Evolutionary conservation across 306 rosid genomes (phyloP).

Genomic region (Citrullus amarus): DNA sequence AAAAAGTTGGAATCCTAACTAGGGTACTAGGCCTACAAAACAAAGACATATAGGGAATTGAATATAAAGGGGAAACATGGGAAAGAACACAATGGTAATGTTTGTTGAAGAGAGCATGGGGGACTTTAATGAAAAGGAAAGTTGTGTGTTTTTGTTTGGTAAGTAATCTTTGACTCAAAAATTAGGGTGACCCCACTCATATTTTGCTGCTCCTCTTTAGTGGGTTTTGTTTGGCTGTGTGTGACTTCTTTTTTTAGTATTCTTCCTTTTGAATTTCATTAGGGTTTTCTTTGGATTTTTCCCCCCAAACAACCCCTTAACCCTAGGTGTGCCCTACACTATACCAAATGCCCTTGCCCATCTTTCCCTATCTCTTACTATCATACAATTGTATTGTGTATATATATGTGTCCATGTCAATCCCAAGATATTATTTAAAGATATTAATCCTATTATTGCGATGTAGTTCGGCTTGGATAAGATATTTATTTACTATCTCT

Average conservation of each 20-base stretch:
- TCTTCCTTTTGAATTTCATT: neutral
- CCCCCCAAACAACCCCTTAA: neutral
- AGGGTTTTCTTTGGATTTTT: neutral
- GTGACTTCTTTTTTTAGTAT: neutral
- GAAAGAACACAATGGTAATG: neutral
- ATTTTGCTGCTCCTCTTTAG: neutral
- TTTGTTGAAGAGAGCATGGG: neutral
- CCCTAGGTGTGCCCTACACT: neutral
- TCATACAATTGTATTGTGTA: neutral
- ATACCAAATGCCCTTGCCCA: neutral
- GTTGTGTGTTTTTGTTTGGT: neutral
- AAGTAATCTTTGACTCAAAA: conserved; percentile 1
- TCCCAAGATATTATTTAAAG: neutral
- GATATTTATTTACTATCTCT: no score
- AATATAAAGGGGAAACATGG: neutral
- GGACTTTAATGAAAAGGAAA: neutral
- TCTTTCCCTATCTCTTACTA: neutral
- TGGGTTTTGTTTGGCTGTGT: neutral
- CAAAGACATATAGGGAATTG: neutral
- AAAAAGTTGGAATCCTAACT: neutral
- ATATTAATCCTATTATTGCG: neutral
- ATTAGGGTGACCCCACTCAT: neutral
- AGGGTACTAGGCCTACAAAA: neutral
- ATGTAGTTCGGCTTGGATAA: no score
- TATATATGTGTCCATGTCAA: neutral